Conservation (phyloP, 2,329 filamentous ascomycete species). For the Fusarium coicis region DNA sequence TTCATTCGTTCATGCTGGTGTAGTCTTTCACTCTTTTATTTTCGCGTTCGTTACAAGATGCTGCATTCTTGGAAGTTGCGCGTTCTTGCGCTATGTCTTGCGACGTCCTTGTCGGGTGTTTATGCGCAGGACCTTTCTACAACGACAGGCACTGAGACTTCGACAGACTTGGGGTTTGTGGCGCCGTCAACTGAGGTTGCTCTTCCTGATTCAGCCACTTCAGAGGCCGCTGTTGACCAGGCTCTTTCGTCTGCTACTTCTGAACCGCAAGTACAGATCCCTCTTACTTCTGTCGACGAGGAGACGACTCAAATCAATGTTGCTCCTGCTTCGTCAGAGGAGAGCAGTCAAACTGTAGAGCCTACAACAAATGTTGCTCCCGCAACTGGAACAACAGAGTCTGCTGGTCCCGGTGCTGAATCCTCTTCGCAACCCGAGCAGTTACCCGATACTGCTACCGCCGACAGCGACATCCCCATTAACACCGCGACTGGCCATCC, state of each 20-base stretch:
- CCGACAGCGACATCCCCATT: not conserved
- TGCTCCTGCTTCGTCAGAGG: not conserved
- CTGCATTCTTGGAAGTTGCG: constrained; percentile 9
- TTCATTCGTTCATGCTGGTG: not conserved
- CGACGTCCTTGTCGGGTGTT: not conserved
- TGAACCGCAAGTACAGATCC: not conserved
- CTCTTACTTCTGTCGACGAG: not conserved
- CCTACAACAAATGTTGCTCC: not conserved
- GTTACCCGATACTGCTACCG: not conserved
- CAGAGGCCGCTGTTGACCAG: not conserved
- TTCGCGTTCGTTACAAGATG: not conserved
- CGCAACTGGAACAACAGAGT: not conserved
- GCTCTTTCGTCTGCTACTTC: not conserved
- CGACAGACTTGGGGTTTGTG: accelerated
- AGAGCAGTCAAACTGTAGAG: not conserved
- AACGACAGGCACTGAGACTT: not conserved
- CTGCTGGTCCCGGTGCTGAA: not conserved
- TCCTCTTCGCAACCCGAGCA: not conserved
- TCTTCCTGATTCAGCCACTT: not conserved
- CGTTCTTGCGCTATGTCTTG: constrained; percentile 12
- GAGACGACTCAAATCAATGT: not conserved
- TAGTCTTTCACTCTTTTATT: not conserved
- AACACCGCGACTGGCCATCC: not conserved
- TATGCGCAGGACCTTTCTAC: not conserved
- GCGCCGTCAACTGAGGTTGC: not conserved